Base-by-base conservation (phyloP, 495 filamentous ascomycete genomes). In the Aspergillus nanangensis region DNA sequence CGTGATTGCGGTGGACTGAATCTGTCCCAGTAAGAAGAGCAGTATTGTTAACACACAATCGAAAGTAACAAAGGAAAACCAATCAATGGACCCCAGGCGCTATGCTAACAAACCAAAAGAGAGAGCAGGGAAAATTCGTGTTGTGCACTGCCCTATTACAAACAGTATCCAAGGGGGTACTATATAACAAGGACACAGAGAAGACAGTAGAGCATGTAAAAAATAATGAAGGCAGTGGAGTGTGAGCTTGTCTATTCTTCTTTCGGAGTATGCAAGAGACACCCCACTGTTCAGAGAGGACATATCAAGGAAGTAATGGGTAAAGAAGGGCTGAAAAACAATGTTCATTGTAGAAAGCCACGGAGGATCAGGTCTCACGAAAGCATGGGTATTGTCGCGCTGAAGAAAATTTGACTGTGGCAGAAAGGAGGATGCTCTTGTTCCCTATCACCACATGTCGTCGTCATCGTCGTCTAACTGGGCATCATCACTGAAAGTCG, bases 361-460 rank as follows among this genome's bases (percentile, higher is more conserved):
- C 22, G 36, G 51, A 33, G 32, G 51, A 50, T 47, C 53, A 56
- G 53, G 50, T 45, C 45, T 50, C 48, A 59, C 42, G 58, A 56
- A 57, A 62, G 51, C 44, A 51, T 56, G 62, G 65, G 64, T 65
- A 66, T 65, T 63, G 20, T 63, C 58, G 56, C 42, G 55, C 46
- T 57, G 57, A 50, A 59, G 47, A 61, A 62, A 50, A 59, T 50
- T 40, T 49, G 51, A 60, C 52, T 50, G 51, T 52, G 55, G 51
- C 47, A 56, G 50, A 45, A 60, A 47, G 37, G 52, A 55, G 46
- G 22, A 50, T 22, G 40, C 40, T 51, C 53, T 50, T 50, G 44
- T 25, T 61, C 44, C 48, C 45, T 49, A 42, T 77, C 64, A 78
- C 75, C 75, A 79, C 75, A 79, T 79, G 52, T 76, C 73, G 44